These are phyloP conservation scores for Clohesyomyces aquaticus DNA, from an alignment of 495 filamentous ascomycete genomes.

Conservation along the genomic window DNA sequence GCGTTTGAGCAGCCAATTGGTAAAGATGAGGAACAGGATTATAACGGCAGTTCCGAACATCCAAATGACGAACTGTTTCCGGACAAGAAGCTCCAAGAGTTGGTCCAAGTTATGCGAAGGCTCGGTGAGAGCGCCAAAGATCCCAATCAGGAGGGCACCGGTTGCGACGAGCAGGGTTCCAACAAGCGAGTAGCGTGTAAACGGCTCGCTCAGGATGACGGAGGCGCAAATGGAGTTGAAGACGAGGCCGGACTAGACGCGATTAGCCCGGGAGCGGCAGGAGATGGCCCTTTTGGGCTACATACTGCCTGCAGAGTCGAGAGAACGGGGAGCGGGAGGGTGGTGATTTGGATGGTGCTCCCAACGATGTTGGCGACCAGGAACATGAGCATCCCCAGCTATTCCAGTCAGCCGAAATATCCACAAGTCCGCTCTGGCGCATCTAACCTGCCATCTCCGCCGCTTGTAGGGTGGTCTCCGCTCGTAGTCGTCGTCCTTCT, in stretches of 20 bases:
- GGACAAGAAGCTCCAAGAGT: conserved; percentile 73
- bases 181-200: conserved; percentile 85
- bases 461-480: conserved; percentile 86
- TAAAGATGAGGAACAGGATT: conserved; percentile 67
- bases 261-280: conserved; percentile 12
- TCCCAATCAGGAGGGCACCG: conserved; percentile 86
- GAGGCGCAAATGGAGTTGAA: conserved; percentile 99
- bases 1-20: conserved; percentile 61
- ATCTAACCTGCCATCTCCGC: conserved; percentile 83
- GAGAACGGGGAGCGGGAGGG: conserved; percentile 89
- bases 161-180: conserved; percentile 86
- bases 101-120: conserved; percentile 87
- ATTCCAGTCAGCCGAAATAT: conserved; percentile 15
- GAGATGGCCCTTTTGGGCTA: conserved; percentile 16
- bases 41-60: conserved; percentile 77
- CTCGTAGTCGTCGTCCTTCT: conserved; percentile 77
- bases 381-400: conserved; percentile 95
- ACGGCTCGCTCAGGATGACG: conserved; percentile 89
- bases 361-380: conserved; percentile 90
- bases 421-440: background rate
- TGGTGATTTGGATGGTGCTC: conserved; percentile 96
- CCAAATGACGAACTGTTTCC: conserved; percentile 84
- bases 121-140: conserved; percentile 94
- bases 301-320: conserved; percentile 88
- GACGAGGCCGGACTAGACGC: conserved; percentile 74